Percentiles rank a stretch among this genome's conserved stretches.
Evolutionary conservation across 148 eudicot species (phyloP).

Genomic region (Drosera capensis): DNA sequence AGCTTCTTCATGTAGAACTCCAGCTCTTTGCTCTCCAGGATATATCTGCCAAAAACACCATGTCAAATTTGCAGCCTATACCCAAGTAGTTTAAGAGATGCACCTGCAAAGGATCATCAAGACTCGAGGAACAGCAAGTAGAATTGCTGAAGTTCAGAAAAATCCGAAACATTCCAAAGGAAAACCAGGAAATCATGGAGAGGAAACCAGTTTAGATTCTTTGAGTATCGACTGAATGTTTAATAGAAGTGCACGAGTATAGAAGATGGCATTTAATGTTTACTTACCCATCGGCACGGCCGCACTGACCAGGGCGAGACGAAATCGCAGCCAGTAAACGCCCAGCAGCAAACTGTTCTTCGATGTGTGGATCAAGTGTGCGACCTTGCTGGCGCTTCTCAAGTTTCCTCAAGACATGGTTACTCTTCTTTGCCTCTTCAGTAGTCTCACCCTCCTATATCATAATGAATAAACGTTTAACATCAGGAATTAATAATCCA

Average conservation of each 20-base stretch:
- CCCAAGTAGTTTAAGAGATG: no score
- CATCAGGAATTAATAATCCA: neutral
- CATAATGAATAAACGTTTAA: neutral
- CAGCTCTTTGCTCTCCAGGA: slow-evolving; percentile 11
- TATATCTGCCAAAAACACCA: slow-evolving; percentile 6
- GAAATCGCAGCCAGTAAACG: slow-evolving; percentile 61
- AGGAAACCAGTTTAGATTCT: neutral
- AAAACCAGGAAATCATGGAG: neutral
- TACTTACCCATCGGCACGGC: slow-evolving; percentile 59
- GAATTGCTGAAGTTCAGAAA: no score
- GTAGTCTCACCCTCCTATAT: slow-evolving; percentile 36
- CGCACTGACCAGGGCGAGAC: slow-evolving; percentile 77
- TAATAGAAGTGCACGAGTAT: no score
- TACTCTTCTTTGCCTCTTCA: slow-evolving; percentile 55
- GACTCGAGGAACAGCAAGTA: no score
- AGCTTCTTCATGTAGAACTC: slow-evolving; percentile 16
- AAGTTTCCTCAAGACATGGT: slow-evolving; percentile 42
- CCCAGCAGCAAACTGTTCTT: slow-evolving; percentile 58
- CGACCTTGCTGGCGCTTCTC: slow-evolving; percentile 46
- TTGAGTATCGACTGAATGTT: no score
- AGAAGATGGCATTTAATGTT: no score
- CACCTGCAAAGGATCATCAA: no score
- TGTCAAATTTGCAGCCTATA: neutral
- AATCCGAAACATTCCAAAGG: no score
- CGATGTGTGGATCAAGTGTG: slow-evolving; percentile 42